A percentile compares a stretch with the other conserved stretches of the same genome.
phyloP scores from a whole-genome alignment of 768 basidiomycete genomes.

The Tylopilus intermedius region DNA sequence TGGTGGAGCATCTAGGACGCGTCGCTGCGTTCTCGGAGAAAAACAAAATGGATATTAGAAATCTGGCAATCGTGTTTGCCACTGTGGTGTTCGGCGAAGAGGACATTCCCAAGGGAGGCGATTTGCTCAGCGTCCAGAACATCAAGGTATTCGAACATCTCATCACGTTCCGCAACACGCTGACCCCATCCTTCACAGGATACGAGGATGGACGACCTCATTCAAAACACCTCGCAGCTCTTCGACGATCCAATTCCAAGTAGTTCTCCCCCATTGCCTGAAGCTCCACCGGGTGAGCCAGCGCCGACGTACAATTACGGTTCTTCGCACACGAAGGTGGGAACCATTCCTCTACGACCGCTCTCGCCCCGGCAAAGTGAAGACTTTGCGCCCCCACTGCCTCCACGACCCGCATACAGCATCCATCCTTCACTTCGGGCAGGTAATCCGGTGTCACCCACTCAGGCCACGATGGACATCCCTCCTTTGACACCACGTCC shows the following conservation, averaged over 20 bases:
- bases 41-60: conserved; percentile 94
- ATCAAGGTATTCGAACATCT: conserved; percentile 53
- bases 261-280: conserved; percentile 66
- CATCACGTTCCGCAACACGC: conserved; percentile 30
- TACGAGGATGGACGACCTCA: conserved; percentile 80
- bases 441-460: conserved; percentile 44
- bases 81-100: conserved; percentile 90
- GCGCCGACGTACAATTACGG: conserved; percentile 58
- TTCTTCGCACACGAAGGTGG: conserved; percentile 63
- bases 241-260: conserved; percentile 53
- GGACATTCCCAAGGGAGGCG: conserved; percentile 73
- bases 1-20: conserved; percentile 78
- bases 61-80: conserved; percentile 87
- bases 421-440: conserved; percentile 73
- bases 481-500: conserved; percentile 27
- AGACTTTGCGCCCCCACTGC: conserved; percentile 72
- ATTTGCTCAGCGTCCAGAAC: conserved; percentile 70
- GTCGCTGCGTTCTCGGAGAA: conserved; percentile 61
- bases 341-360: conserved; percentile 37
- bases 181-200: conserved; percentile 38
- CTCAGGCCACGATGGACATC: conserved; percentile 33
- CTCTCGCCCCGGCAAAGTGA: conserved; percentile 35
- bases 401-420: conserved; percentile 62
- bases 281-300: conserved; percentile 64
- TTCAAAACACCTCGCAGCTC: conserved; percentile 59